Base-by-base conservation (phyloP, 1,139 yeast genomes). In the Diutina pseudorugosa region DNA sequence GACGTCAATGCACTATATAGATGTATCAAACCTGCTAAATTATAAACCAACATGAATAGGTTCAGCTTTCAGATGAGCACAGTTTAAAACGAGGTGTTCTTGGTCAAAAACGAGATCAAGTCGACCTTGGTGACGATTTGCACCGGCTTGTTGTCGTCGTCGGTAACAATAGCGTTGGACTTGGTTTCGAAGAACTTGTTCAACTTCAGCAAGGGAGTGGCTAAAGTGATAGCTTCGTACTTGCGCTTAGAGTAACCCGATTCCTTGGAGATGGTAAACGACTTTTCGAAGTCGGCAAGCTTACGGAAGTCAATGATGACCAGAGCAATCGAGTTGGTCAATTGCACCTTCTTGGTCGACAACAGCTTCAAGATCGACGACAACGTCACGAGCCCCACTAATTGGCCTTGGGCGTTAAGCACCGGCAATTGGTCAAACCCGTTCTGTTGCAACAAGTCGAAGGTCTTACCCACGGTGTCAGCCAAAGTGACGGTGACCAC, bases 51-150 rank as follows among this genome's bases (percentile, higher is more conserved):
- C n/a, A n/a, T n/a, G n/a, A n/a, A n/a, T n/a, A n/a, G n/a, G n/a
- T n/a, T n/a, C n/a, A n/a, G n/a, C n/a, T n/a, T n/a, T n/a, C n/a
- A n/a, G n/a, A n/a, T n/a, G n/a, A n/a, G n/a, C n/a, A n/a, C n/a
- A 23, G 25, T 11, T 45, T 45, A 45, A 36, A 36, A 36, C 40
- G 50, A 47, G 20, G 50, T 33, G 50, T 65, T 66, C 59, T 70
- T 70, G 53, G 82, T 75, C 63, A 82, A 75, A 68, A 77, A 87
- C 50, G 87, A 80, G 61, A 88, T 75, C 66, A 88, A 75, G 67
- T 88, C 95, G 61, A 88, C 94, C 74, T 88, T 88, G 58, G 95
- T 87, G 55, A 87, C 95, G 56, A 88, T 84, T 66, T 88, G 94
- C 51, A 85, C 77, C 51, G 95, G 95, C 64, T 78, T 83, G 64